A percentile compares a stretch with the other conserved stretches of the same genome.
Evolutionary conservation across 148 eudicot species (phyloP).

Genomic region (Chenopodium formosanum): DNA sequence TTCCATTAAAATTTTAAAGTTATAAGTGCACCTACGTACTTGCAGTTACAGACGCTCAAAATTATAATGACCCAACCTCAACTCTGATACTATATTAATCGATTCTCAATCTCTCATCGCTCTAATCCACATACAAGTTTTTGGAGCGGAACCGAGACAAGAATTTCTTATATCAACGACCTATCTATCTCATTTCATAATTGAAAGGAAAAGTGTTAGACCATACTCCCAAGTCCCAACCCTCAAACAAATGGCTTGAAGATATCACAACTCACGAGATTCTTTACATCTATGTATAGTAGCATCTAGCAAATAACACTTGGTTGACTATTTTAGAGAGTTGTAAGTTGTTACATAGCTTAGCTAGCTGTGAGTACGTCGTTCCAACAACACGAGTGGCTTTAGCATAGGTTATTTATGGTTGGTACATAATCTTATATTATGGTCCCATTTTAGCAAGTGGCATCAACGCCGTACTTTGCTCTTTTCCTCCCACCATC

Average conservation of each 20-base stretch:
- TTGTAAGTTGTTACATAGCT: background rate
- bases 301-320: background rate
- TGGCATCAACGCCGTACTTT: slow-evolving; percentile 1
- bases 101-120: too few relatives aligned
- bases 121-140: background rate
- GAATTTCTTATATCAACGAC: background rate
- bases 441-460: slow-evolving; percentile 1
- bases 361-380: background rate
- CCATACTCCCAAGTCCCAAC: background rate
- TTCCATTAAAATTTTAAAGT: too few relatives aligned
- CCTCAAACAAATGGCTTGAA: background rate
- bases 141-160: background rate
- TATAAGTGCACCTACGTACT: too few relatives aligned
- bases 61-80: too few relatives aligned
- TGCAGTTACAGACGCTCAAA: too few relatives aligned
- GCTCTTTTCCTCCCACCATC: background rate
- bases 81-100: too few relatives aligned
- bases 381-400: slow-evolving; percentile 1
- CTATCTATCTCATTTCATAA: background rate
- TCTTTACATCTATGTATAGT: background rate
- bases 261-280: background rate
- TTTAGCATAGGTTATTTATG: background rate
- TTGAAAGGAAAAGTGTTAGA: background rate
- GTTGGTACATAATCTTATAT: background rate
- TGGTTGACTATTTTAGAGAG: slow-evolving; percentile 7